These are phyloP conservation scores for Podila horticola DNA, from an alignment of 192 early-diverging fungal genomes.

Conservation along the genomic window DNA sequence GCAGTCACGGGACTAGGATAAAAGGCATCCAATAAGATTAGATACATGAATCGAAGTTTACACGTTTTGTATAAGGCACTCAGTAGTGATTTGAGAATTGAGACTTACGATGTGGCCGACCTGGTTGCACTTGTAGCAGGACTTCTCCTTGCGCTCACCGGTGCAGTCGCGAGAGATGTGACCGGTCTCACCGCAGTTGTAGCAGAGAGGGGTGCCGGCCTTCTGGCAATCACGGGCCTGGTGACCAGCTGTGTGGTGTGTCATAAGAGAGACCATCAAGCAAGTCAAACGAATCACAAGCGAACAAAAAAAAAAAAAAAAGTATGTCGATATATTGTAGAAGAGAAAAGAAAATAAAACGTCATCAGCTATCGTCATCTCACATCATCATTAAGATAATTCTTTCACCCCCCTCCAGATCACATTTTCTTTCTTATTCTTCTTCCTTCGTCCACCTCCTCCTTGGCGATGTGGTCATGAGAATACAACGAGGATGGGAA, in stretches of 20 bases:
- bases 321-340: conserved; percentile 3
- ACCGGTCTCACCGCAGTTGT: conserved; percentile 63
- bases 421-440: background rate
- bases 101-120: conserved; percentile 58
- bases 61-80: too few species aligned
- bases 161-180: conserved; percentile 55
- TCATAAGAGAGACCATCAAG: background rate
- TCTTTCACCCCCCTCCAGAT: conserved; percentile 13
- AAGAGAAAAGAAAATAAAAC: conserved; percentile 13
- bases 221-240: conserved; percentile 63
- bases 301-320: conserved; percentile 3
- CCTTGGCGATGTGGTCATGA: conserved; percentile 14
- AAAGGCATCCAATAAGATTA: background rate
- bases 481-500: conserved; percentile 4
- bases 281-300: conserved; percentile 4
- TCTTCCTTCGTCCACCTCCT: background rate
- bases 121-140: conserved; percentile 69
- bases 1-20: conserved; percentile 58
- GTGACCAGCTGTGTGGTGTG: conserved; percentile 56
- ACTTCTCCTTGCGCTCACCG: conserved; percentile 62
- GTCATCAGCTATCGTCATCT: conserved; percentile 30
- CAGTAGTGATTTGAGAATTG: too few species aligned
- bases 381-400: conserved; percentile 3
- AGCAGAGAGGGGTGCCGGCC: conserved; percentile 60
- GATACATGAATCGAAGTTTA: too few species aligned